Percentiles rank a stretch among this genome's conserved stretches.
Evolutionary conservation across 2,329 filamentous ascomycete genomes (phyloP).

Genomic region (Aspergillus proliferans): DNA sequence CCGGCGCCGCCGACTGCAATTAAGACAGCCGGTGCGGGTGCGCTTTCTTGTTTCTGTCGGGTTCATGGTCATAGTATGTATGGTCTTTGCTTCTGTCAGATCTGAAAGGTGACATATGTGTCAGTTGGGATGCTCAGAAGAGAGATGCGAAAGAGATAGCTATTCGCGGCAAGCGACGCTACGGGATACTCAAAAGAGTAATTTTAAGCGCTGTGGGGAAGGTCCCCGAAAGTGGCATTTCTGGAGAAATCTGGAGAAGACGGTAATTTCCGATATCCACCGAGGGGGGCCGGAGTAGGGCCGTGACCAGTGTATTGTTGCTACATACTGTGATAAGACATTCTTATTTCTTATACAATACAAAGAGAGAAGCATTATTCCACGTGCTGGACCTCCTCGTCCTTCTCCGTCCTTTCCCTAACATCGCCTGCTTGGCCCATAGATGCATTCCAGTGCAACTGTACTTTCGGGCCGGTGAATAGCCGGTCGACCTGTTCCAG

Average conservation of each 20-base stretch:
- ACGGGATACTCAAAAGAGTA: neutral
- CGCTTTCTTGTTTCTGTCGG: constrained; percentile 15
- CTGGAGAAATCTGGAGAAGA: neutral
- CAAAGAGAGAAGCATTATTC: constrained; percentile 7
- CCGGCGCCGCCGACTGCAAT: constrained; percentile 26
- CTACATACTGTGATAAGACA: no score
- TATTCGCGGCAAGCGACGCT: no score
- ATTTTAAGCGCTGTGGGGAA: neutral
- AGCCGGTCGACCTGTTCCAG: constrained; percentile 33
- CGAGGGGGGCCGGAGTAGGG: neutral
- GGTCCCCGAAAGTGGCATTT: neutral
- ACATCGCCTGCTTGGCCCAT: constrained; percentile 19
- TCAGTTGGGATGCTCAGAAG: no score
- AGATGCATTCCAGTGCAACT: constrained; percentile 25
- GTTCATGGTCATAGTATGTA: neutral
- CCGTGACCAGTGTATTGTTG: no score
- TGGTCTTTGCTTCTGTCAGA: no score
- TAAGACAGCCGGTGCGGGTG: constrained; percentile 27
- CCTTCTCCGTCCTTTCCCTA: constrained; percentile 14
- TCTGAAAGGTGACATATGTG: no score
- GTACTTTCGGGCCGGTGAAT: constrained; percentile 27
- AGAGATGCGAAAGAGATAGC: neutral
- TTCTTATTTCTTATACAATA: neutral
- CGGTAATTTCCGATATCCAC: neutral
- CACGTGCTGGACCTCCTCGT: constrained; percentile 15